phyloP scores from a whole-genome alignment of 2,329 filamentous ascomycete genomes.

The Neofusicoccum sp. region DNA sequence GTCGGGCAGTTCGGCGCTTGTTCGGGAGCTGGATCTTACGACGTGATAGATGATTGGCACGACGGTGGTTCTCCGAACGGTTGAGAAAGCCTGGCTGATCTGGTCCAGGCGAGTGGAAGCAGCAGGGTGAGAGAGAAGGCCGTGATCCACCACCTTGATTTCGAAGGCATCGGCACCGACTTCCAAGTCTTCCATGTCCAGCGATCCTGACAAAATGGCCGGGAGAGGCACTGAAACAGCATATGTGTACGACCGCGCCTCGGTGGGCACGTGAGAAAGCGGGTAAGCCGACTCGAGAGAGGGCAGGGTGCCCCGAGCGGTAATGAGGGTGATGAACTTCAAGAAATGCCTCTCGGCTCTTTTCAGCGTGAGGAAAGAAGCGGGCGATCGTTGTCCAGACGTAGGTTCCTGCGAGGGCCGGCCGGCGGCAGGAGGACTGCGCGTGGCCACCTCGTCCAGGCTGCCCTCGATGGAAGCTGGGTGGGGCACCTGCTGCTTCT shows the following conservation, averaged over 20 bases:
- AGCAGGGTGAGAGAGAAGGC: not conserved
- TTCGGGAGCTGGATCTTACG: conserved; percentile 24
- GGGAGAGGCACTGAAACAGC: conserved; percentile 62
- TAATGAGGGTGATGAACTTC: conserved; percentile 64
- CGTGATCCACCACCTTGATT: conserved; percentile 49
- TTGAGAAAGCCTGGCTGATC: conserved; percentile 59
- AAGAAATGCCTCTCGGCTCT: conserved; percentile 67
- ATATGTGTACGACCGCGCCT: conserved; percentile 64
- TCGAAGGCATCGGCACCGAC: conserved; percentile 68
- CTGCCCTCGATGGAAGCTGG: not conserved
- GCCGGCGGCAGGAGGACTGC: not conserved
- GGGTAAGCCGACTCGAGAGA: conserved; percentile 65
- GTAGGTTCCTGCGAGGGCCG: not conserved
- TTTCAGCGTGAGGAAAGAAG: conserved; percentile 66
- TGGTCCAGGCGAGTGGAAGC: conserved; percentile 29
- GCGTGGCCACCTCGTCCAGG: not conserved
- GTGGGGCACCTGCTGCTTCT: not conserved
- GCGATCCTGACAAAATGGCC: conserved; percentile 51
- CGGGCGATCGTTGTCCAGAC: conserved; percentile 34
- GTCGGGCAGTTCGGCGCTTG: conserved; percentile 11
- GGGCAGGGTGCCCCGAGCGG: conserved; percentile 53
- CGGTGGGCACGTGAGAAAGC: conserved; percentile 59
- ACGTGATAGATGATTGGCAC: conserved; percentile 46
- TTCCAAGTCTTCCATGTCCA: conserved; percentile 65
- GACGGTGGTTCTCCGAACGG: conserved; percentile 62